These are phyloP conservation scores for Arthrobotrys conoides DNA, from an alignment of 2,329 filamentous ascomycete genomes.

Conservation along the genomic window DNA sequence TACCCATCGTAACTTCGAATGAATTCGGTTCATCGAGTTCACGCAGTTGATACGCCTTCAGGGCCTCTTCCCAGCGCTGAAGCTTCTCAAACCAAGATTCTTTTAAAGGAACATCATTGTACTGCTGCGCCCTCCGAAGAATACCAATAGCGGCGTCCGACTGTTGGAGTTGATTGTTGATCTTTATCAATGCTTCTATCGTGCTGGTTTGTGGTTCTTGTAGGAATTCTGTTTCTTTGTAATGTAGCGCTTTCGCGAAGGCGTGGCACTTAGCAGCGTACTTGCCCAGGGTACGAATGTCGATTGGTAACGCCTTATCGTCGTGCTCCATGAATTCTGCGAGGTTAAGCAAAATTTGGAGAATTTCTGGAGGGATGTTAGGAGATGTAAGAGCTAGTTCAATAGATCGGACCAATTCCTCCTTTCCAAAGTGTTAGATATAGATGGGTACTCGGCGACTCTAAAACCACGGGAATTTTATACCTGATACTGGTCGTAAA, in stretches of 20 bases:
- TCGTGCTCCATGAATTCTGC: constrained; percentile 99
- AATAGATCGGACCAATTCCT: constrained; percentile 94
- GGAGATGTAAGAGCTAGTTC: constrained; percentile 95
- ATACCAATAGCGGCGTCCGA: constrained; percentile 99
- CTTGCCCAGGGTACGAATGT: constrained; percentile 92
- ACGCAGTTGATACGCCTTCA: constrained; percentile 90
- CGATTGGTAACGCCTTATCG: constrained; percentile 96
- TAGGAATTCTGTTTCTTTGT: constrained; percentile 98
- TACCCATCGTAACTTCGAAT: constrained; percentile 98
- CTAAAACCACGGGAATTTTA: background rate
- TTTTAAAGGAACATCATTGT: constrained; percentile 94
- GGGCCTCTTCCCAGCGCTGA: constrained; percentile 96
- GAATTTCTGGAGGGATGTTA: constrained; percentile 93
- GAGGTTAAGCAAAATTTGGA: constrained; percentile 93
- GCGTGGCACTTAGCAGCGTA: constrained; percentile 97
- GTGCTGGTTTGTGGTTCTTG: constrained; percentile 96
- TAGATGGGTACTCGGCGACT: background rate
- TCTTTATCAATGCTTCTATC: constrained; percentile 96
- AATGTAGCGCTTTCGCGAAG: constrained; percentile 97
- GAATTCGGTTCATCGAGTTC: constrained; percentile 78
- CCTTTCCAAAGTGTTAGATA: constrained; percentile 66
- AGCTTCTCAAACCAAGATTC: constrained; percentile 99
- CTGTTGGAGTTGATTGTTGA: constrained; percentile 99
- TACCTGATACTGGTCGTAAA: constrained; percentile 92
- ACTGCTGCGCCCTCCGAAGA: constrained; percentile 92